Base-by-base conservation (phyloP, 1,284 basidiomycete species). In the Paramarasmius palmivorus region DNA sequence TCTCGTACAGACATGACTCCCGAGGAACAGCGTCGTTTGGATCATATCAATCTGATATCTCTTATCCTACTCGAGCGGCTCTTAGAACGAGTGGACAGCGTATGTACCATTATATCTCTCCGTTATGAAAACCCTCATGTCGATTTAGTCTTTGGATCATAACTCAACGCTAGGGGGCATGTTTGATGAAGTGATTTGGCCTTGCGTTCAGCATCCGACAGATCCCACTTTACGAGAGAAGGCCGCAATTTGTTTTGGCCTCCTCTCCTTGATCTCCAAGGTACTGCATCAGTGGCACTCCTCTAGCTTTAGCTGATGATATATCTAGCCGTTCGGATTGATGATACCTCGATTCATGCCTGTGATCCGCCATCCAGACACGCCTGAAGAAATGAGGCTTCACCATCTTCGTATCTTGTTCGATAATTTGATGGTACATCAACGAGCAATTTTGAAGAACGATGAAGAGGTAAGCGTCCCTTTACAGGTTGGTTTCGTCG, bases 101-200 rank as follows among this genome's bases (percentile, higher is more conserved):
- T 94, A 57, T 46, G 90, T 75, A 14, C 29, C 42, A 39, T 26
- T n/a, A 17, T 34, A 14, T 40, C n/a, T 20, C 15, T 23, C 46
- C 23, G 23, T 50, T 29, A 36, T n/a, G 14, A 8, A 4, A 9
- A 26, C 32, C 2, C 10, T 32, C 29, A 32, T 32, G 7, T 32
- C 19, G 15, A 34, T 4, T 8, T 63, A 93, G 88, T 91, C 86
- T 0, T 81, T 98, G 44, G 92, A 95, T 64, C 90, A 97, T 58
- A 95, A 98, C 68, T 89, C 90, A 2, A 92, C 89, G 0, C 75
- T 98, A 48, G 85, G 93, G 56, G 95, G 93, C 37, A 78, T 98
- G 25, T 74, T 97, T 9, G 79, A 82, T 2, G 90, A 95, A 60
- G 74, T 98, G 26, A 93, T 98, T 55, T 78, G 94, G n/a, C 95